Conservation (phyloP, 176 grass and related monocot species). For the Hordeum marinum region DNA sequence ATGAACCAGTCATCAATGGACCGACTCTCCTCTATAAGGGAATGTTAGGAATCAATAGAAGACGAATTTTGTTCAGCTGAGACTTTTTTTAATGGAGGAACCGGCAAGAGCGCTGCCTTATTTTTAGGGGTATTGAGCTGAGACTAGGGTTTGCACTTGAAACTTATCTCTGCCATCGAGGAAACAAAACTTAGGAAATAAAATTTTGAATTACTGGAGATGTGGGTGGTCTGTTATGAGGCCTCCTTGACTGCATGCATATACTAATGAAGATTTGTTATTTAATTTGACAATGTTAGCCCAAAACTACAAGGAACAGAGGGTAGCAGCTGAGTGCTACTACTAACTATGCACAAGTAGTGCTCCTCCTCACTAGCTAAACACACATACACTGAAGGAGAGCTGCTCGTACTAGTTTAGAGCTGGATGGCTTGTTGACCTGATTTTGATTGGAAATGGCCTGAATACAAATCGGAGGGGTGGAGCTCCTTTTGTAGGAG, state of each 20-base stretch:
- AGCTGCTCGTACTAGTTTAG: no score
- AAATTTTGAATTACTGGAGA: conserved; percentile 14
- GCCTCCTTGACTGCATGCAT: conserved; percentile 8
- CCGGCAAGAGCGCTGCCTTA: no score
- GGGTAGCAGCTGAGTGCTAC: no score
- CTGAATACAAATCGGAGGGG: no score
- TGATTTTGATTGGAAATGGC: no score
- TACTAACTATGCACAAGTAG: no score
- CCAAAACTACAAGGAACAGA: no score
- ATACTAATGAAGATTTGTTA: neutral
- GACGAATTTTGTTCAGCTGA: neutral
- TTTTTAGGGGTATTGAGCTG: neutral
- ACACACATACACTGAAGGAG: no score
- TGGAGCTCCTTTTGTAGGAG: no score
- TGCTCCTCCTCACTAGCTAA: no score
- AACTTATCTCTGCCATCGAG: neutral
- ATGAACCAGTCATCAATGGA: neutral
- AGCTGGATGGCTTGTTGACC: no score
- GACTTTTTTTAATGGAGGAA: neutral
- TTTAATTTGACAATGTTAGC: conserved; percentile 8
- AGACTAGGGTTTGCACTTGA: conserved; percentile 2
- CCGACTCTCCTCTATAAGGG: neutral
- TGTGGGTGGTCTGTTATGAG: neutral
- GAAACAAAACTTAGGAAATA: neutral
- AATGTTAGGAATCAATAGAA: neutral